Conservation (phyloP, 1,139 yeast genomes). For the Sugiyamaella neomexicana region DNA sequence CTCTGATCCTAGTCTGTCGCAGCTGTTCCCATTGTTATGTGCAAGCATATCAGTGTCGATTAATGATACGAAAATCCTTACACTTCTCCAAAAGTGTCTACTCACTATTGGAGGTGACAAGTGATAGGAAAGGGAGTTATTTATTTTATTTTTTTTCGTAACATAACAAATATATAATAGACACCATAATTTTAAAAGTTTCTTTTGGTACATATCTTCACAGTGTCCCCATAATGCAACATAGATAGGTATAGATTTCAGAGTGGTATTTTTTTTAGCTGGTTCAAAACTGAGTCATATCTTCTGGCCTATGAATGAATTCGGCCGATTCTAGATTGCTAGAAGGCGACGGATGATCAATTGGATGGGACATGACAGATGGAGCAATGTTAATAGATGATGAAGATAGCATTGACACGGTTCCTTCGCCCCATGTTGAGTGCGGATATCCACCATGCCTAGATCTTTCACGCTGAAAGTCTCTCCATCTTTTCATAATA, state of each 20-base stretch:
- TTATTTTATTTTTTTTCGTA: slow-evolving; percentile 15
- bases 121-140: not conserved
- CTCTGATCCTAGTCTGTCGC: slow-evolving; percentile 2
- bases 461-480: slow-evolving; percentile 67
- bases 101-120: not conserved
- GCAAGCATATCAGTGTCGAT: slow-evolving; percentile 27
- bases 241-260: not conserved
- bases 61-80: slow-evolving; percentile 1
- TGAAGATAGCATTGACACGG: slow-evolving; percentile 18
- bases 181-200: slow-evolving; percentile 7
- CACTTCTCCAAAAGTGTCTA: slow-evolving; percentile 2
- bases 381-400: slow-evolving; percentile 15
- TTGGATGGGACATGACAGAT: slow-evolving; percentile 4
- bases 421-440: slow-evolving; percentile 11
- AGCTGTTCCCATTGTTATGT: slow-evolving; percentile 23
- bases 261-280: not conserved
- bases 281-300: slow-evolving; percentile 15
- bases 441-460: slow-evolving; percentile 5
- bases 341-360: slow-evolving; percentile 16
- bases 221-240: slow-evolving; percentile 6
- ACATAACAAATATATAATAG: slow-evolving; percentile 6
- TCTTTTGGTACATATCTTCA: not conserved
- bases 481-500: slow-evolving; percentile 91
- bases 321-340: slow-evolving; percentile 11
- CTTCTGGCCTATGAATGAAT: slow-evolving; percentile 20